These are phyloP conservation scores for Podospora fimiseda DNA, from an alignment of 495 filamentous ascomycete species.

Conservation along the genomic window DNA sequence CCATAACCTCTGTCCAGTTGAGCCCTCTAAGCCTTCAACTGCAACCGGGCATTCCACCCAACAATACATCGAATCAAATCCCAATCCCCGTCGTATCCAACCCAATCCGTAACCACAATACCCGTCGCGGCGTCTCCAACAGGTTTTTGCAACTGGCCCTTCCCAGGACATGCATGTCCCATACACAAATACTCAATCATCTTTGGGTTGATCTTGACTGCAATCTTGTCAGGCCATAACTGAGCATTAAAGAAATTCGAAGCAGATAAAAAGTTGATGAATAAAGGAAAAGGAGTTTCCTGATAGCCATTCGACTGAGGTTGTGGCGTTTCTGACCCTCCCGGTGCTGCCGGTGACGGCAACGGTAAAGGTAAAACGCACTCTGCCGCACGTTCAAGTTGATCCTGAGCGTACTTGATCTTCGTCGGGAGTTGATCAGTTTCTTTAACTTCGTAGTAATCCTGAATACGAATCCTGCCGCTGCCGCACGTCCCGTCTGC, in stretches of 20 bases:
- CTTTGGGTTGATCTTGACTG: conserved; percentile 89
- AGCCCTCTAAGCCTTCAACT: conserved; percentile 35
- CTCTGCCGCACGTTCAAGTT: conserved; percentile 65
- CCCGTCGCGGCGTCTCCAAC: conserved; percentile 79
- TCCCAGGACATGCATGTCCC: conserved; percentile 48
- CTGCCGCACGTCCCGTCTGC: conserved; percentile 64
- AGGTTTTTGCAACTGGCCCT: conserved; percentile 35
- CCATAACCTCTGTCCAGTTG: conserved; percentile 3
- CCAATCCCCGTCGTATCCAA: conserved; percentile 86
- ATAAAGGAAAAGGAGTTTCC: conserved; percentile 55
- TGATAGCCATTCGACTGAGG: background rate
- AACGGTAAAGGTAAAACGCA: conserved; percentile 19
- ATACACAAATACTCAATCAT: conserved; percentile 71
- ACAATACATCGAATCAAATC: conserved; percentile 84
- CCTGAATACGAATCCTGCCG: conserved; percentile 77
- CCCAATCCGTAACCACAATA: conserved; percentile 89
- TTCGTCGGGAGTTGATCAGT: conserved; percentile 72
- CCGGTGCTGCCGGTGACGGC: conserved; percentile 1
- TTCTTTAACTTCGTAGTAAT: conserved; percentile 87
- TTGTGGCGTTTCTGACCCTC: background rate
- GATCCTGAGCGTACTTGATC: conserved; percentile 62
- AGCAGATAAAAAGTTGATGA: conserved; percentile 82
- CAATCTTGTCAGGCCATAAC: conserved; percentile 92
- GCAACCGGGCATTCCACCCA: conserved; percentile 78
- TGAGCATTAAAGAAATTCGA: conserved; percentile 88